A percentile compares a stretch with the other conserved stretches of the same genome.
Evolutionary conservation across 2,329 filamentous ascomycete genomes (phyloP).

Genomic region (Penicillium thymicola): DNA sequence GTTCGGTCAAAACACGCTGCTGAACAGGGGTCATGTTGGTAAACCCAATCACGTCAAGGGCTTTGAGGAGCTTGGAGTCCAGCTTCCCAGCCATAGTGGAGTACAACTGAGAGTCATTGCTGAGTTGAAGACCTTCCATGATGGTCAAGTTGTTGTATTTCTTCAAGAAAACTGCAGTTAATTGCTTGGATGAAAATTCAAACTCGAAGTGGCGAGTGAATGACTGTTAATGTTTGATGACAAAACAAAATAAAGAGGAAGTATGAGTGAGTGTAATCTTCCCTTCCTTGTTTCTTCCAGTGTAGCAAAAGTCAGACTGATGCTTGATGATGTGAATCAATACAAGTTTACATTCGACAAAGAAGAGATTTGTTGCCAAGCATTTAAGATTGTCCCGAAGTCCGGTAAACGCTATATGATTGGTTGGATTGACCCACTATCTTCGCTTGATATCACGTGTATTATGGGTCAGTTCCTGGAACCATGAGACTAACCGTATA

Average conservation of each 20-base stretch:
- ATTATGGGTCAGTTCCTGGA: background rate
- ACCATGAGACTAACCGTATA: background rate
- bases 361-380: conserved; percentile 12
- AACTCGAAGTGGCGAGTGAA: background rate
- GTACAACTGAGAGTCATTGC: conserved; percentile 28
- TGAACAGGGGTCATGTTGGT: conserved; percentile 54
- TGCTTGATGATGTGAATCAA: background rate
- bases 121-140: conserved; percentile 16
- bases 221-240: conserved; percentile 48
- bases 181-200: conserved; percentile 3
- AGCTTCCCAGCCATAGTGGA: conserved; percentile 35
- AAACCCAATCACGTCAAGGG: conserved; percentile 33
- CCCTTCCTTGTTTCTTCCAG: background rate
- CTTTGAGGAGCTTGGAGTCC: conserved; percentile 32
- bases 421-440: background rate
- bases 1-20: conserved; percentile 51
- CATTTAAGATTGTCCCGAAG: conserved; percentile 1
- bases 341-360: conserved; percentile 5
- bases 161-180: conserved; percentile 1
- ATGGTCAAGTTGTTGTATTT: background rate
- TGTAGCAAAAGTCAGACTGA: conserved; percentile 1
- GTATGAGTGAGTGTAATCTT: background rate
- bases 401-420: background rate
- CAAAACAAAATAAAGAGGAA: background rate
- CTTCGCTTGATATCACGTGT: conserved; percentile 2